Evolutionary conservation across 2,329 filamentous ascomycete genomes (phyloP).

Genomic region (Corinectria fuckeliana): DNA sequence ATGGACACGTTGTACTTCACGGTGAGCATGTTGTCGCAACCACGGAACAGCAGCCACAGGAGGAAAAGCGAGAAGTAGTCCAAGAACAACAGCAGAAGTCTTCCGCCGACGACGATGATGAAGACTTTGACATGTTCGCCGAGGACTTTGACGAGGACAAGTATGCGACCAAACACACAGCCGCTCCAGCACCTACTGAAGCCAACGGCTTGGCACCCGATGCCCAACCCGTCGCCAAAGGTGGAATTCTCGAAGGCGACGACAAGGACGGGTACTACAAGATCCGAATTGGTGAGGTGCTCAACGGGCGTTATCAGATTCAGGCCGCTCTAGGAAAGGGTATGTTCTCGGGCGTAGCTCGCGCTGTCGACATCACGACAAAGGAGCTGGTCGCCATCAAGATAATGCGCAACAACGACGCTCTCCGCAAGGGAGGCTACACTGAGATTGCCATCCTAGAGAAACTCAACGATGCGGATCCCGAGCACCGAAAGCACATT

Average conservation of each 20-base stretch:
- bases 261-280: constrained; percentile 97
- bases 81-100: constrained; percentile 38
- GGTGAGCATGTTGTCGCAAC: constrained; percentile 47
- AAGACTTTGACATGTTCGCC: constrained; percentile 89
- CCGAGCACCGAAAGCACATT: constrained; percentile 89
- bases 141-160: constrained; percentile 76
- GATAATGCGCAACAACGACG: constrained; percentile 96
- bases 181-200: constrained; percentile 43
- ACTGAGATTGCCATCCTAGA: constrained; percentile 94
- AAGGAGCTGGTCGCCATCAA: constrained; percentile 90
- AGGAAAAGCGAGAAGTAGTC: constrained; percentile 34
- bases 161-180: constrained; percentile 59
- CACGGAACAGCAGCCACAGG: constrained; percentile 35
- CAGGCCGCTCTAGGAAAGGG: constrained; percentile 88
- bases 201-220: constrained; percentile 55
- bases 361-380: constrained; percentile 78
- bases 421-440: constrained; percentile 86
- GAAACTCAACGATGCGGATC: constrained; percentile 84
- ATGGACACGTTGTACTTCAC: constrained; percentile 60
- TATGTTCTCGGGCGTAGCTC: constrained; percentile 96
- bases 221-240: constrained; percentile 68
- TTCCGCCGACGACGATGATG: constrained; percentile 59
- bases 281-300: constrained; percentile 86
- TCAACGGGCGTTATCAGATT: constrained; percentile 89
- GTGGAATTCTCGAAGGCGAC: constrained; percentile 88